Evolutionary conservation across 345 rosid species (phyloP).

Genomic region (Schrenkiella parvula): DNA sequence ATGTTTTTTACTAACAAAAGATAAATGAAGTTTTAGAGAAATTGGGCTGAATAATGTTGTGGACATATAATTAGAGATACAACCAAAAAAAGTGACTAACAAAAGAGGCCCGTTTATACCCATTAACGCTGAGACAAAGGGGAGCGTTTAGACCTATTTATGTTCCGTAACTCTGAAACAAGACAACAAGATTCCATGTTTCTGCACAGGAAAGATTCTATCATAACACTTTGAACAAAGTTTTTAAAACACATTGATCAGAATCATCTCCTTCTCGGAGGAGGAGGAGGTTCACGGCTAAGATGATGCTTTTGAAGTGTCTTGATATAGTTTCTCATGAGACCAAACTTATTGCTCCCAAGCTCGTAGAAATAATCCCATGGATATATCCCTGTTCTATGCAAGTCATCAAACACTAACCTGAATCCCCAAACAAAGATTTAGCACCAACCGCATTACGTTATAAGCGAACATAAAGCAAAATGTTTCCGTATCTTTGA

Average conservation of each 20-base stretch:
- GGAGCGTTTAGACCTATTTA: too few species aligned
- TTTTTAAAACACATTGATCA: not conserved
- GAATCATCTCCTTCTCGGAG: conserved; percentile 39
- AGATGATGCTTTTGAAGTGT: conserved; percentile 77
- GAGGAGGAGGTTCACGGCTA: conserved; percentile 76
- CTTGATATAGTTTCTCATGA: conserved; percentile 75
- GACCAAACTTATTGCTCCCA: conserved; percentile 73
- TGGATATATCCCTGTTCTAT: conserved; percentile 87
- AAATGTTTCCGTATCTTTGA: not conserved
- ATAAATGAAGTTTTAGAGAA: too few species aligned
- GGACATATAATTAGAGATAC: too few species aligned
- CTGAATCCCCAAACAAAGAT: conserved; percentile 37
- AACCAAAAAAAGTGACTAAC: too few species aligned
- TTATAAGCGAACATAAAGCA: not conserved
- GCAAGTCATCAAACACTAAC: conserved; percentile 88
- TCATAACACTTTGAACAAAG: not conserved
- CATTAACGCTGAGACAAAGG: too few species aligned
- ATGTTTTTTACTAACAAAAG: too few species aligned
- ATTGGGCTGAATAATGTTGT: too few species aligned
- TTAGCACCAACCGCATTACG: not conserved
- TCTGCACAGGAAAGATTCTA: not conserved
- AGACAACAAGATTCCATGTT: not conserved
- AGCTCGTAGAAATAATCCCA: conserved; percentile 86
- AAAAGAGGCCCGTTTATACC: too few species aligned
- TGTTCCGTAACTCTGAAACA: not conserved